A percentile compares a stretch with the other conserved stretches of the same genome.
Conservation (phyloP, 2,329 filamentous ascomycete genomes). For the Aspergillus candidus region DNA sequence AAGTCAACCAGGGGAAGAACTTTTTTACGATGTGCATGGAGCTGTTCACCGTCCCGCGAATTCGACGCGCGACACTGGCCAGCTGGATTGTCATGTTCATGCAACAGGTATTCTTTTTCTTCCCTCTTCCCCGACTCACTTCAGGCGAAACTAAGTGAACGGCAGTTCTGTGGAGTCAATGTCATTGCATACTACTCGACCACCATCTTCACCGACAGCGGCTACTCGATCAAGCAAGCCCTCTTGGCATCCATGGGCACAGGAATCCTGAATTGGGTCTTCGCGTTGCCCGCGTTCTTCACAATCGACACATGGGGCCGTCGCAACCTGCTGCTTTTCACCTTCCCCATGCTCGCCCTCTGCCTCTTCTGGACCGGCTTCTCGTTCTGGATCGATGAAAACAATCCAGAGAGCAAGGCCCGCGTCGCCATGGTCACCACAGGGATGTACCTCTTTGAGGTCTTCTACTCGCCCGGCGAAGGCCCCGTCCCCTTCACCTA, state of each 20-base stretch:
- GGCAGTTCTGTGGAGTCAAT: constrained; percentile 46
- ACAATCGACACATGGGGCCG: constrained; percentile 63
- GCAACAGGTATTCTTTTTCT: constrained; percentile 44
- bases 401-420: constrained; percentile 22
- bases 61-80: constrained; percentile 53
- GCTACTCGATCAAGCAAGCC: constrained; percentile 47
- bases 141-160: background rate
- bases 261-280: constrained; percentile 60
- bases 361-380: constrained; percentile 43
- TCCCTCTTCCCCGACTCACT: background rate
- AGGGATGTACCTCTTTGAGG: constrained; percentile 45
- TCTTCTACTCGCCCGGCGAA: constrained; percentile 52
- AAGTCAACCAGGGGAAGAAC: constrained; percentile 46
- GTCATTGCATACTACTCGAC: constrained; percentile 58
- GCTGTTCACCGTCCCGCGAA: constrained; percentile 56
- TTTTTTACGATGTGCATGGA: constrained; percentile 51
- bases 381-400: constrained; percentile 44
- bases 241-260: constrained; percentile 58
- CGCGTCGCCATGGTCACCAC: constrained; percentile 40
- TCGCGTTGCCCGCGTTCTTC: constrained; percentile 58
- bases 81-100: constrained; percentile 62
- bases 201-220: constrained; percentile 54
- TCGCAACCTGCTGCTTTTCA: constrained; percentile 56
- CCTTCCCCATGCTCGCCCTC: constrained; percentile 55
- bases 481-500: constrained; percentile 61